Base-by-base conservation (phyloP, 345 rosid species). In the Rhodamnia argentea region DNA sequence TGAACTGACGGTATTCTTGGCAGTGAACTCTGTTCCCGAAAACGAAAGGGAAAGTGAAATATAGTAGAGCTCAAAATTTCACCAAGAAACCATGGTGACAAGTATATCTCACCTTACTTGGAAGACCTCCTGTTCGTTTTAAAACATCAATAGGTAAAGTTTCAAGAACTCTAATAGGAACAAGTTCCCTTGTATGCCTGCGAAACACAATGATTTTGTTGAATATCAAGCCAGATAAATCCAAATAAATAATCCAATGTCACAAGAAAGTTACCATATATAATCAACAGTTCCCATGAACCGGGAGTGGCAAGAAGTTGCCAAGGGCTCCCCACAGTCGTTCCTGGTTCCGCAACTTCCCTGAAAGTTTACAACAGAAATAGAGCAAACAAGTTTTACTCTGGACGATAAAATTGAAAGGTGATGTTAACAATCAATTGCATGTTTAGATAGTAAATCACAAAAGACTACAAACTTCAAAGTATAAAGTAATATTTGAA, bases 231-330 rank as follows among this genome's bases (percentile, higher is more conserved):
- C 47, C 18, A 64, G 24, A 32, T 32, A 64, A 16, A 64, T 16
- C 7, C 37, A 64, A 4, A 18, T 64, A 64, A 52, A 8, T 10
- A 37, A 85, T 5, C 52, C 62, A 29, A 47, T 40, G 24, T 53
- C 84, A 44, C 51, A 82, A 86, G 58, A 76, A 27, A 83, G 84
- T 74, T 92, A 97, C 99, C 99, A 97, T 84, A 97, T 96, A 85
- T 97, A 96, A 89, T 97, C 99, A 87, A 96, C 98, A 81, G 99
- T 96, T 90, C 98, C 99, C 88, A 92, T 90, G 89, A 96, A 97
- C 90, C 88, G 89, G 83, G 96, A 93, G 90, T 97, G 99, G 88
- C 91, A 94, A 13, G 99, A 94, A 84, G 99, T 97, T 86, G 96
- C 99, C 88, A 94, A 91, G 82, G 99, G 98, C 87, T 97, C 99